Percentiles rank a stretch among this genome's conserved stretches.
Conservation (phyloP, 2,329 filamentous ascomycete species). For the Leptographium lundbergii region DNA sequence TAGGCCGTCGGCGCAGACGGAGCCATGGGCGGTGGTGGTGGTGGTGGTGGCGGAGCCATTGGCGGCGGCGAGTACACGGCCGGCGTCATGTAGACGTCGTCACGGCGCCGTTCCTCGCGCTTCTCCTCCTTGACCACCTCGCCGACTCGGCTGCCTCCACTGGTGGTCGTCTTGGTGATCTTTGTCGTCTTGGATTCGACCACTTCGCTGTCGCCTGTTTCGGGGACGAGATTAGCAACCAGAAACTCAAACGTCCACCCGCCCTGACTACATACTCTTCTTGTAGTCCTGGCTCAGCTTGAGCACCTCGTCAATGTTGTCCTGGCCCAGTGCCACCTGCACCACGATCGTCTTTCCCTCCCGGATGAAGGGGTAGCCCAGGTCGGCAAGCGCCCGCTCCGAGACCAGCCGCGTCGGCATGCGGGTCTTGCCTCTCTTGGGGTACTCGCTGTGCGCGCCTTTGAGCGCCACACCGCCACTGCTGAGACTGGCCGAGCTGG, state of each 20-base stretch:
- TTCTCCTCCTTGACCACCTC: slow-evolving; percentile 35
- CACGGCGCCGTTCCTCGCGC: slow-evolving; percentile 30
- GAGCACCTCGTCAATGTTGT: slow-evolving; percentile 85
- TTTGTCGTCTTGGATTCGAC: slow-evolving; percentile 8
- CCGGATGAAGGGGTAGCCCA: slow-evolving; percentile 77
- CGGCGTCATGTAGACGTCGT: slow-evolving; percentile 24
- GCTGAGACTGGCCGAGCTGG: slow-evolving; percentile 29
- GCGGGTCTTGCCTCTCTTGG: slow-evolving; percentile 78
- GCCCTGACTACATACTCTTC: slow-evolving; percentile 27
- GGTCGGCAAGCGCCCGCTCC: slow-evolving; percentile 66
- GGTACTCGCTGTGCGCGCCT: slow-evolving; percentile 49
- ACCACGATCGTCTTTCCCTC: slow-evolving; percentile 79
- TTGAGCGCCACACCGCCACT: slow-evolving; percentile 32
- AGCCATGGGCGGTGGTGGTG: slow-evolving; percentile 17
- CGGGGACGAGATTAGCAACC: not conserved
- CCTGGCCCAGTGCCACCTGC: slow-evolving; percentile 71
- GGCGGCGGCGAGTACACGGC: slow-evolving; percentile 13
- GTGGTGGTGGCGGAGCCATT: no score
- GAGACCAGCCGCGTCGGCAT: slow-evolving; percentile 74
- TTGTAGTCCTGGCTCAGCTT: slow-evolving; percentile 68
- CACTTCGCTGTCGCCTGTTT: slow-evolving; percentile 6
- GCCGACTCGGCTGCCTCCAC: not conserved
- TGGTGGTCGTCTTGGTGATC: slow-evolving; percentile 1
- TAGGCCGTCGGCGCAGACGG: slow-evolving; percentile 16
- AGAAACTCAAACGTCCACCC: not conserved